Evolutionary conservation across 202 grass and related monocot genomes (phyloP).

Genomic region (Hordeum pubiflorum): DNA sequence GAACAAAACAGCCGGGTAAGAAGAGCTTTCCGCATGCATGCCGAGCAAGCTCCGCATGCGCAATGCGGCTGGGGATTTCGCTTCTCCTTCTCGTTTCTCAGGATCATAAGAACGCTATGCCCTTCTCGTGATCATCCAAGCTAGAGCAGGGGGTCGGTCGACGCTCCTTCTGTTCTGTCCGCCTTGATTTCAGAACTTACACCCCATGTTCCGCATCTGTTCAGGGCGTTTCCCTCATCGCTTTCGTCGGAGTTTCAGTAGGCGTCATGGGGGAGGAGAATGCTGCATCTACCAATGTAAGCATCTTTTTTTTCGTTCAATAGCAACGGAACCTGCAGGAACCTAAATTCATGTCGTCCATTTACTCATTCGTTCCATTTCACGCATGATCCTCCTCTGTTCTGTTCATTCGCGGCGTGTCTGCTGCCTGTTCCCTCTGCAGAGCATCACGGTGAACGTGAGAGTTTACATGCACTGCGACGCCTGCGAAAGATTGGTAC

Average conservation of each 20-base stretch:
- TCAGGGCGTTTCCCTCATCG: neutral
- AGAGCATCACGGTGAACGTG: slow-evolving; percentile 39
- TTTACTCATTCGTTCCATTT: neutral
- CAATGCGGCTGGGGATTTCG: neutral
- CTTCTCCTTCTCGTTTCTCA: neutral
- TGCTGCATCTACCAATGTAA: neutral
- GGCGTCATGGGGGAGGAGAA: slow-evolving; percentile 25
- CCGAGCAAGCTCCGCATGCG: neutral
- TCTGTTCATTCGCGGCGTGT: neutral
- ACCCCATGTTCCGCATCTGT: neutral
- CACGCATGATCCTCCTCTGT: neutral
- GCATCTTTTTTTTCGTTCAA: neutral
- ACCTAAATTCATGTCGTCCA: too few relatives aligned
- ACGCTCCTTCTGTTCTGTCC: neutral
- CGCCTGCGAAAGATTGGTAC: slow-evolving; percentile 46
- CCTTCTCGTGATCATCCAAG: neutral
- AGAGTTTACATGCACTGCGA: slow-evolving; percentile 60
- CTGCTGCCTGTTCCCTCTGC: neutral
- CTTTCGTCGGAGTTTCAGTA: neutral
- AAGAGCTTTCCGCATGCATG: slow-evolving; percentile 6
- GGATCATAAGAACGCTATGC: neutral
- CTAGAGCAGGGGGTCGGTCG: neutral
- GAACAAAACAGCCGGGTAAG: slow-evolving; percentile 16
- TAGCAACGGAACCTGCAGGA: neutral
- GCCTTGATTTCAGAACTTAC: neutral